Evolutionary conservation across 148 eudicot species (phyloP).

Genomic region (Rhododendron mucronatum): DNA sequence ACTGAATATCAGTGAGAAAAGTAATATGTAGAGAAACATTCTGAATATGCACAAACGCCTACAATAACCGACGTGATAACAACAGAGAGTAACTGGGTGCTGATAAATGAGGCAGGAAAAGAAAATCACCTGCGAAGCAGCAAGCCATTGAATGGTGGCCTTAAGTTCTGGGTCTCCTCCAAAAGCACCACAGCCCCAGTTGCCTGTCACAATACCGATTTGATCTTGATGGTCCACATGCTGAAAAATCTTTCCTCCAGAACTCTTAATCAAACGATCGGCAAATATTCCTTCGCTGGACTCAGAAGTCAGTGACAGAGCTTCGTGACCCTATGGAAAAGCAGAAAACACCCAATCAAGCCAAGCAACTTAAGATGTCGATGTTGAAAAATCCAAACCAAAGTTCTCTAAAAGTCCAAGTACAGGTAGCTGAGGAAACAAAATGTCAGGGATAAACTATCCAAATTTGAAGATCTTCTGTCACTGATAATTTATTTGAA

Average conservation of each 20-base stretch:
- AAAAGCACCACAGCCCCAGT: slow-evolving; percentile 99
- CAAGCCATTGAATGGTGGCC: slow-evolving; percentile 81
- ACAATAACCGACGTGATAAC: not conserved
- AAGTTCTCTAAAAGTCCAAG: not conserved
- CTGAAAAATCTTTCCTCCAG: slow-evolving; percentile 12
- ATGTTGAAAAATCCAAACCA: not conserved
- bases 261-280: slow-evolving; percentile 10
- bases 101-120: not conserved
- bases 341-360: slow-evolving; percentile 9
- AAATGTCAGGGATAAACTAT: not conserved
- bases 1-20: not conserved
- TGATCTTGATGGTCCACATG: slow-evolving; percentile 20
- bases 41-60: not conserved
- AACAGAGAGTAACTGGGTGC: not conserved
- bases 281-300: slow-evolving; percentile 6
- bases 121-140: slow-evolving; percentile 80
- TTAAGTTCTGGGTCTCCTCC: slow-evolving; percentile 98
- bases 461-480: not conserved
- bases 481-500: not conserved
- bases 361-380: slow-evolving; percentile 3
- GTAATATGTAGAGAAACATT: not conserved
- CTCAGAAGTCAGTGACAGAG: slow-evolving; percentile 15
- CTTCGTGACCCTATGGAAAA: slow-evolving; percentile 12
- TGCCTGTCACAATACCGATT: slow-evolving; percentile 84
- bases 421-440: not conserved